Base-by-base conservation (phyloP, 192 early-diverging fungal genomes). In the Diversispora epigaea region DNA sequence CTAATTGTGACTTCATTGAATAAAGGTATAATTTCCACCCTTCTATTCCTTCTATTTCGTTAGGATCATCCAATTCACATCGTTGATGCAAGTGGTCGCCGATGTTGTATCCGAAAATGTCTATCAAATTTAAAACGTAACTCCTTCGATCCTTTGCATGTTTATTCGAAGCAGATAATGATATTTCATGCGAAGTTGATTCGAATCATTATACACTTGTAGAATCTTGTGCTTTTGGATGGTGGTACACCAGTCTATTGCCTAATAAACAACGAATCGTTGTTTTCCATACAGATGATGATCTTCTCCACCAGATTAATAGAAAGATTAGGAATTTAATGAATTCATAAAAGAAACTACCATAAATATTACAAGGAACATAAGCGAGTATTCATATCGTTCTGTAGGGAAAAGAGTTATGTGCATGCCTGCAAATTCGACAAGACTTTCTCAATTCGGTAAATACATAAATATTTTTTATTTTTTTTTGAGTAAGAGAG, bases 391-490 rank as follows among this genome's bases (percentile, higher is more conserved):
- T 46, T n/a, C 14, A 9, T 73, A 73, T 73, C 11, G 6, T 21
- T 56, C 71, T 0, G n/a, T 57, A 0, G 43, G 43, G 45, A 73
- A 61, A 45, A 73, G 71, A 15, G 21, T 73, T 21, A 73, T 60
- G 43, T 73, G 71, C 11, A 61, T 61, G 71, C 40, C 71, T 61
- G 71, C 71, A 47, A 73, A 73, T 73, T 73, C 71, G 3, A 57
- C 11, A 60, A 25, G 32, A 2, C 71, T 73, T 73, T 73, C 58
- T 45, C 40, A 44, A 25, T 73, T 73, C 47, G 71, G 71, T 73
- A 45, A 46, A 57, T 61, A 61, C 15, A 9, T 73, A n/a, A n/a
- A 12, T 32, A 32, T 32, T 32, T 32, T 32, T 32, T 32, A 1
- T 32, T 32, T 1, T 32, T 32, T 32, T 1, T 32, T 32, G n/a